Conservation (phyloP, 768 basidiomycete genomes). For the Paxillus ammoniavirescens region DNA sequence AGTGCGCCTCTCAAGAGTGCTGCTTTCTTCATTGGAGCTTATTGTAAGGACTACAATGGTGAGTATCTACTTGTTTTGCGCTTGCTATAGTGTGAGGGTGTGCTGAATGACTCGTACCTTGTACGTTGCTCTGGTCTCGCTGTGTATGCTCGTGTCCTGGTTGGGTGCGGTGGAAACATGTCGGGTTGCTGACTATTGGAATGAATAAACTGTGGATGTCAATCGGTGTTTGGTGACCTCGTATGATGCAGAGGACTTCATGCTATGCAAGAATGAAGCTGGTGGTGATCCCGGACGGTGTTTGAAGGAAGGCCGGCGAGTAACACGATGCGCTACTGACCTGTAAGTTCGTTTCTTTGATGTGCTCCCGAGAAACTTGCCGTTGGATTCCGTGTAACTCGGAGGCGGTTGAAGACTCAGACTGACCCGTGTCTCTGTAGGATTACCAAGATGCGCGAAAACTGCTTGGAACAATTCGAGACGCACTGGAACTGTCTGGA, state of each 20-base stretch:
- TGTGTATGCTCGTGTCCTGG: neutral
- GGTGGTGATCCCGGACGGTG: constrained; percentile 84
- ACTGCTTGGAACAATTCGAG: constrained; percentile 84
- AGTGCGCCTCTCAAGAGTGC: constrained; percentile 95
- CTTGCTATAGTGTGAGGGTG: neutral
- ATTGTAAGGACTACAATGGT: constrained; percentile 98
- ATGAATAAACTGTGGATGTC: neutral
- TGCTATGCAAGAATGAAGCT: constrained; percentile 96
- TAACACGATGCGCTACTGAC: constrained; percentile 93
- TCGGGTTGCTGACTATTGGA: neutral
- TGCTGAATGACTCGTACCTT: constrained; percentile 9
- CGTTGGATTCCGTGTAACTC: neutral
- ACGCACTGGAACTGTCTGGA: constrained; percentile 95
- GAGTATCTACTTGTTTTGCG: constrained; percentile 24
- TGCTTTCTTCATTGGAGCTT: constrained; percentile 93
- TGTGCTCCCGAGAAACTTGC: neutral
- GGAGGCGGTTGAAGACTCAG: neutral
- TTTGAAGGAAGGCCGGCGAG: constrained; percentile 91
- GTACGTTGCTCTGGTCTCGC: neutral
- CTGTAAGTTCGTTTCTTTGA: constrained; percentile 55
- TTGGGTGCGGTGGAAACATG: neutral
- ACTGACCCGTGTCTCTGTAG: constrained; percentile 38
- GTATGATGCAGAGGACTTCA: constrained; percentile 74
- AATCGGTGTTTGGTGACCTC: neutral
- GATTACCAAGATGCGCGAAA: constrained; percentile 90